These are phyloP conservation scores for Anisodus tanguticus DNA, from an alignment of 257 asterid genomes.

Conservation along the genomic window DNA sequence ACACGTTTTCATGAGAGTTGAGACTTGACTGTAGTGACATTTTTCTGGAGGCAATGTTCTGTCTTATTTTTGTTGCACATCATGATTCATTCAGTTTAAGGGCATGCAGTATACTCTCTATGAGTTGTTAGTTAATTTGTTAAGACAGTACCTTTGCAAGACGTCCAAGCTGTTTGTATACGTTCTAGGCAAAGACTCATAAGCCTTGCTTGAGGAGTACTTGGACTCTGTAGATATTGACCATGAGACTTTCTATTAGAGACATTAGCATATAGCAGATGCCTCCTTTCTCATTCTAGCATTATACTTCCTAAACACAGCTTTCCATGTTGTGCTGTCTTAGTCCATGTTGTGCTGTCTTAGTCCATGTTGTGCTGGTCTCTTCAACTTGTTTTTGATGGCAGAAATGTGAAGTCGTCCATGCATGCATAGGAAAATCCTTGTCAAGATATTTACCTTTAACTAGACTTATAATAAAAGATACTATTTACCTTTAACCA, in stretches of 20 bases:
- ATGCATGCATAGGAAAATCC: not conserved
- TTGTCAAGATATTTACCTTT: slow-evolving; percentile 19
- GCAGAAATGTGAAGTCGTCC: not conserved
- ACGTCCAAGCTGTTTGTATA: not conserved
- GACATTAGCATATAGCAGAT: not conserved
- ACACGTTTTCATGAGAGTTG: not conserved
- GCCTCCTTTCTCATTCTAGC: slow-evolving; percentile 8
- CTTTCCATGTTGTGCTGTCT: not conserved
- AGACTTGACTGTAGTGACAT: not conserved
- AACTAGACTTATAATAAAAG: too few species aligned
- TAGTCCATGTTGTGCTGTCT: slow-evolving; percentile 10
- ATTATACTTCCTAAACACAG: not conserved
- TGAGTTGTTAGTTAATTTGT: not conserved
- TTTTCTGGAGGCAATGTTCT: not conserved
- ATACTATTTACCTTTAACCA: not conserved
- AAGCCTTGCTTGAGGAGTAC: not conserved
- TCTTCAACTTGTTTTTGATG: not conserved
- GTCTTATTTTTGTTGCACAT: not conserved
- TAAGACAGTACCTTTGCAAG: not conserved
- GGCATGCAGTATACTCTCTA: not conserved
- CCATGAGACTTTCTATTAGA: not conserved
- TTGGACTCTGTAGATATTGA: slow-evolving; percentile 20
- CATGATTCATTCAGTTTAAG: not conserved
- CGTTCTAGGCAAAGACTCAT: not conserved
- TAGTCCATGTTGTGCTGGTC: not conserved